Evolutionary conservation across 1,284 basidiomycete species (phyloP).

Genomic region (Cutaneotrichosporon cavernicola): DNA sequence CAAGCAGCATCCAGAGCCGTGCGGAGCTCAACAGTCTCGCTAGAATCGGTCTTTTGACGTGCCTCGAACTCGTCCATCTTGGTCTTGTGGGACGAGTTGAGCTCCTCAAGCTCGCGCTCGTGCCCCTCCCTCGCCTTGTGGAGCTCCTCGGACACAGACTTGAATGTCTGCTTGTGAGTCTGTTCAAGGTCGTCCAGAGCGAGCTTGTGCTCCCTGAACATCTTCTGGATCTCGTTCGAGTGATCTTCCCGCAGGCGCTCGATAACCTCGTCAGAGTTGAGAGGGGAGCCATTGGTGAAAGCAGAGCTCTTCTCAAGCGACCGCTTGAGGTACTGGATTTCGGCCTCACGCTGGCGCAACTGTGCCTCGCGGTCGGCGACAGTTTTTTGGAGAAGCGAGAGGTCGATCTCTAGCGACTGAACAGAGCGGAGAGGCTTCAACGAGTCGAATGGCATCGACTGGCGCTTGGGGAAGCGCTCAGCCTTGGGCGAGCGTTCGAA

Average conservation of each 20-base stretch:
- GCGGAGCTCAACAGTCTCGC: constrained; percentile 19
- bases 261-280: constrained; percentile 24
- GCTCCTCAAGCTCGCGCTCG: constrained; percentile 25
- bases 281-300: constrained; percentile 3
- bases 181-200: constrained; percentile 23
- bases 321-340: constrained; percentile 73
- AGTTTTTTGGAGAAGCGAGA: constrained; percentile 81
- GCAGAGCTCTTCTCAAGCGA: constrained; percentile 48
- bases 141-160: constrained; percentile 20
- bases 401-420: constrained; percentile 82
- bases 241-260: constrained; percentile 34
- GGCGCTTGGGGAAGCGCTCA: constrained; percentile 38
- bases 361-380: constrained; percentile 76
- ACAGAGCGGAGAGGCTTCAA: constrained; percentile 61
- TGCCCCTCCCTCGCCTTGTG: constrained; percentile 17
- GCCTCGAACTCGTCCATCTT: constrained; percentile 25
- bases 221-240: constrained; percentile 31
- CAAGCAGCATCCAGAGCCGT: constrained; percentile 25
- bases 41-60: constrained; percentile 19
- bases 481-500: constrained; percentile 25
- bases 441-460: constrained; percentile 33
- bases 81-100: constrained; percentile 24
- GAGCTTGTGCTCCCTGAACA: constrained; percentile 21
- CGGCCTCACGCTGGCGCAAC: constrained; percentile 77
- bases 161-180: constrained; percentile 21